A percentile compares a stretch with the other conserved stretches of the same genome.
Evolutionary conservation across 192 early-diverging fungal genomes (phyloP).

Genomic region (Thoreauomyces humboldtii): DNA sequence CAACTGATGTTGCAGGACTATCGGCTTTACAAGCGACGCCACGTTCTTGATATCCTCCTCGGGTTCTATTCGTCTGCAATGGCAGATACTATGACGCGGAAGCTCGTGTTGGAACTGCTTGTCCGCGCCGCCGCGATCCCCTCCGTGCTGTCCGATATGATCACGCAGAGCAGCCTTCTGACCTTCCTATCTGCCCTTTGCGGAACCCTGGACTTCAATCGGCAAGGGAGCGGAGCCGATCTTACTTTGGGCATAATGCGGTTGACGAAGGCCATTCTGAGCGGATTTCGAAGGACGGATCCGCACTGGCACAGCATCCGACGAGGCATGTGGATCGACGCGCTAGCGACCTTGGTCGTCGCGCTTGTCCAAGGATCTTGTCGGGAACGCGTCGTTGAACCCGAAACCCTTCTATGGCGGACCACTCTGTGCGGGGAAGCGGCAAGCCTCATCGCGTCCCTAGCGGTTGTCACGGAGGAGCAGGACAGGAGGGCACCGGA

Average conservation of each 20-base stretch:
- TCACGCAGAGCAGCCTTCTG: constrained; percentile 60
- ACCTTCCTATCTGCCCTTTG: constrained; percentile 43
- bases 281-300: neutral
- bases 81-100: constrained; percentile 52
- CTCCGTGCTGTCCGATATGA: constrained; percentile 51
- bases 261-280: neutral
- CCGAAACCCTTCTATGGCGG: neutral
- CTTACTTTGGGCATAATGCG: neutral
- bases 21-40: constrained; percentile 62
- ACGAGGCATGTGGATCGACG: constrained; percentile 8
- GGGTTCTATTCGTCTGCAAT: constrained; percentile 67
- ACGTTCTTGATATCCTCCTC: constrained; percentile 67
- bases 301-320: constrained; percentile 13
- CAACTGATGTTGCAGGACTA: constrained; percentile 53
- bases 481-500: neutral
- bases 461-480: too few species aligned
- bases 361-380: neutral
- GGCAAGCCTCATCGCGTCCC: neutral
- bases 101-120: constrained; percentile 41
- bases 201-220: constrained; percentile 22
- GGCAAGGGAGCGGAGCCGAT: neutral
- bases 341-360: neutral
- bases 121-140: constrained; percentile 55
- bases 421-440: neutral
- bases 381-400: neutral